These are phyloP conservation scores for Aspergillus candidus DNA, from an alignment of 2,329 filamentous ascomycete genomes.

Conservation along the genomic window DNA sequence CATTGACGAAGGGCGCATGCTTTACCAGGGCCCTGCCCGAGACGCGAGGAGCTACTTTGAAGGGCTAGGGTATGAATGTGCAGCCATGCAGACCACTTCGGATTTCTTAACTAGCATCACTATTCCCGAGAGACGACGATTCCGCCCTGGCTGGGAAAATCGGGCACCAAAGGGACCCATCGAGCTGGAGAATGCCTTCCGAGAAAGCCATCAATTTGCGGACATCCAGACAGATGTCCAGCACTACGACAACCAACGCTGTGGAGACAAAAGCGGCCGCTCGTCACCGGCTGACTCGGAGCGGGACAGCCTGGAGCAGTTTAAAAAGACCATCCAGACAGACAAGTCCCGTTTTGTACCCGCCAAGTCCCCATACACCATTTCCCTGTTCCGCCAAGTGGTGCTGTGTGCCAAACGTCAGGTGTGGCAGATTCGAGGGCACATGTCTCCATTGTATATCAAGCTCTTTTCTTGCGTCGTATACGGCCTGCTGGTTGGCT, in stretches of 20 bases:
- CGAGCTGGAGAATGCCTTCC: constrained; percentile 62
- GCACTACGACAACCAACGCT: constrained; percentile 46
- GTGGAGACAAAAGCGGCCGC: constrained; percentile 33
- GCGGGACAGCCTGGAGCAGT: constrained; percentile 33
- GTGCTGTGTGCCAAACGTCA: constrained; percentile 55
- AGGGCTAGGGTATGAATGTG: constrained; percentile 53
- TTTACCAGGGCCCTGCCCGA: constrained; percentile 53
- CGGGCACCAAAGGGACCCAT: constrained; percentile 59
- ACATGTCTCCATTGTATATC: constrained; percentile 63
- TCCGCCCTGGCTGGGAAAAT: constrained; percentile 56
- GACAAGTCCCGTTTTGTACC: constrained; percentile 48
- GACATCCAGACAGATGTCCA: constrained; percentile 54
- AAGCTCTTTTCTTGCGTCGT: constrained; percentile 68
- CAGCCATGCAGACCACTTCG: constrained; percentile 58
- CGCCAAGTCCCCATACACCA: constrained; percentile 65
- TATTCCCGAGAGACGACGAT: constrained; percentile 60
- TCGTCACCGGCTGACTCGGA: constrained; percentile 40
- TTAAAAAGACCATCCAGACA: constrained; percentile 56
- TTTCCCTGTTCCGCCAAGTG: constrained; percentile 65
- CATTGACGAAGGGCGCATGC: constrained; percentile 61
- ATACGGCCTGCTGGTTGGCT: constrained; percentile 65
- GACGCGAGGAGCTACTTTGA: constrained; percentile 58
- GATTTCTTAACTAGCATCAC: constrained; percentile 69
- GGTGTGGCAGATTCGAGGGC: constrained; percentile 67
- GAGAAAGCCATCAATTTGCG: constrained; percentile 53